Conservation (phyloP, 805 yeast genomes). For the Vanderwaltozyma tropicalis region DNA sequence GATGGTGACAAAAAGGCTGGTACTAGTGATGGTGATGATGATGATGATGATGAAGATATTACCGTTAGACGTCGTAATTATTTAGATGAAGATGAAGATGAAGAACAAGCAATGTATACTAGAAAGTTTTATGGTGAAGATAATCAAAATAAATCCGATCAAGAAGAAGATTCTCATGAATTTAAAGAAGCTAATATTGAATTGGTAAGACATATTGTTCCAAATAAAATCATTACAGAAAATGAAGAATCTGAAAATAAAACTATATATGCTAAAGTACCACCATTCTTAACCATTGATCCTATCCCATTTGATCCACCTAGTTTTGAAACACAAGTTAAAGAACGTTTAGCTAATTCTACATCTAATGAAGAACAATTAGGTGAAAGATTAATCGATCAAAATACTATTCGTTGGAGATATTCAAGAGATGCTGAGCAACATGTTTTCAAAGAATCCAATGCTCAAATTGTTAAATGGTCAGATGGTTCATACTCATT, state of each 20-base stretch:
- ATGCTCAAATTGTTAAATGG: conserved; percentile 88
- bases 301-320: conserved; percentile 82
- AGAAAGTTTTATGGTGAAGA: conserved; percentile 29
- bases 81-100: conserved; percentile 29
- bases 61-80: conserved; percentile 16
- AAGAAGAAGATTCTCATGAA: conserved; percentile 28
- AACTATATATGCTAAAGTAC: conserved; percentile 50
- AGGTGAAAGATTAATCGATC: conserved; percentile 59
- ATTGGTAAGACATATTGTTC: conserved; percentile 32
- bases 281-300: conserved; percentile 73
- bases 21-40: conserved; percentile 12
- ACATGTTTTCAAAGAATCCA: conserved; percentile 67
- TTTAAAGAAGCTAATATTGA: conserved; percentile 30
- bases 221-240: conserved; percentile 35
- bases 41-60: conserved; percentile 8
- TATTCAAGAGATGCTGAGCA: conserved; percentile 70
- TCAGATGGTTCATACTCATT: conserved; percentile 82
- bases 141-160: conserved; percentile 17
- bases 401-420: conserved; percentile 90
- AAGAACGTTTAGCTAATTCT: conserved; percentile 26
- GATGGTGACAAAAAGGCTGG: conserved; percentile 8
- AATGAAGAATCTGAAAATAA: conserved; percentile 27
- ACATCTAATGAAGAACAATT: conserved; percentile 38
- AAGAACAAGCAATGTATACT: conserved; percentile 26
- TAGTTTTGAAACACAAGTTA: conserved; percentile 42